phyloP scores from a whole-genome alignment of 108 stramenopile genomes.

The Cyclotella baltica region DNA sequence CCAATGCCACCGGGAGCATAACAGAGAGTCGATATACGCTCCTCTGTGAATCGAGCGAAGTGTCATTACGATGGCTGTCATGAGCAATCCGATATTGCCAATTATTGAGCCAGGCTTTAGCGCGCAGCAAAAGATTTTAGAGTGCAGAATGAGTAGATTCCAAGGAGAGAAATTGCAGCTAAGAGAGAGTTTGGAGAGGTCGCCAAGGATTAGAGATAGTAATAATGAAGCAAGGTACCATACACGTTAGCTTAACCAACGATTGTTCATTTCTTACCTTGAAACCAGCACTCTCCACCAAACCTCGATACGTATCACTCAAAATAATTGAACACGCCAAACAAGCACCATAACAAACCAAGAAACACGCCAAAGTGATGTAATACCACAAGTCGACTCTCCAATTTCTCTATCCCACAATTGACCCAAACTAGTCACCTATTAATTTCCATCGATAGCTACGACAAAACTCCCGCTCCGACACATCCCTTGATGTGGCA shows the following conservation, averaged over 20 bases:
- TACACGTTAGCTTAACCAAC: too few relatives aligned
- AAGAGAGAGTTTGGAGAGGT: too few relatives aligned
- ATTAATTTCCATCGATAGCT: not conserved
- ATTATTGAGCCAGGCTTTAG: slow-evolving; percentile 75
- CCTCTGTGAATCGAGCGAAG: slow-evolving; percentile 62
- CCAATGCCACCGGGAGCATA: slow-evolving; percentile 82
- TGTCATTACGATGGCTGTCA: slow-evolving; percentile 74
- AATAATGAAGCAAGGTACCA: too few relatives aligned
- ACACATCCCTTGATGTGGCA: too few relatives aligned
- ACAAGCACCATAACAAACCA: slow-evolving; percentile 80
- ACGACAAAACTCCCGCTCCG: too few relatives aligned
- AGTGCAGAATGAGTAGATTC: slow-evolving; percentile 75
- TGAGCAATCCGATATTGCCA: slow-evolving; percentile 69
- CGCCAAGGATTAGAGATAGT: too few relatives aligned
- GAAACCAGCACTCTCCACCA: slow-evolving; percentile 53
- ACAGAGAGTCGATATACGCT: slow-evolving; percentile 78
- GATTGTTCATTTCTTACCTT: too few relatives aligned
- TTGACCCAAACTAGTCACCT: slow-evolving; percentile 69
- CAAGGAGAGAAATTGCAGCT: slow-evolving; percentile 56
- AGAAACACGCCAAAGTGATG: slow-evolving; percentile 69
- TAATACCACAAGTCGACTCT: slow-evolving; percentile 69
- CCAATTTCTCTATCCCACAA: slow-evolving; percentile 86
- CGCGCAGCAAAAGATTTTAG: slow-evolving; percentile 66
- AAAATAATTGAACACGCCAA: slow-evolving; percentile 87
- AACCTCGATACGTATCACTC: slow-evolving; percentile 70